A percentile compares a stretch with the other conserved stretches of the same genome.
phyloP scores from a whole-genome alignment of 2,329 filamentous ascomycete species.

The Cladosporium sp. region DNA sequence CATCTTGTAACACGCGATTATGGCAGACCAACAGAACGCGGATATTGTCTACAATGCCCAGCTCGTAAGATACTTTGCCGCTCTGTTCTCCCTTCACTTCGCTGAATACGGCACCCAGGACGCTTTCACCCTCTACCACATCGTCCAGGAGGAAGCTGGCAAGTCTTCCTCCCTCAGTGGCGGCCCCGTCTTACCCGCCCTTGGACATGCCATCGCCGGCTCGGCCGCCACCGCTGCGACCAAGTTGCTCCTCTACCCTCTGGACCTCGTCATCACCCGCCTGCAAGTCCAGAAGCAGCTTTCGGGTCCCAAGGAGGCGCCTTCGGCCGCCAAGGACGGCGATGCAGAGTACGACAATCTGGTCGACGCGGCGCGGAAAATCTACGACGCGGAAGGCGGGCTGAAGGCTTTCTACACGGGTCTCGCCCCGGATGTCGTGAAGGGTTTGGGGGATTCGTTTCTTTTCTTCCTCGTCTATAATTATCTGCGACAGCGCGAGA shows the following conservation, averaged over 20 bases:
- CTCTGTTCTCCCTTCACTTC: conserved; percentile 15
- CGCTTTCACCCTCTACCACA: conserved; percentile 27
- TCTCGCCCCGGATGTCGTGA: conserved; percentile 39
- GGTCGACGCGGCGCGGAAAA: conserved; percentile 65
- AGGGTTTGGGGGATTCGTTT: conserved; percentile 64
- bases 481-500: conserved; percentile 44
- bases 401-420: conserved; percentile 61
- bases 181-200: conserved; percentile 59
- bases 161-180: conserved; percentile 9
- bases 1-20: neutral
- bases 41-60: conserved; percentile 22
- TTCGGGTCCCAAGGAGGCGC: conserved; percentile 33
- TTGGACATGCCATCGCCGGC: conserved; percentile 79
- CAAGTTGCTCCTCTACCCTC: conserved; percentile 73
- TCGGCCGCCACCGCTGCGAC: conserved; percentile 74
- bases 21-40: conserved; percentile 4
- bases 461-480: conserved; percentile 83
- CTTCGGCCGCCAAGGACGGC: conserved; percentile 30
- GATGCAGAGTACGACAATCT: conserved; percentile 59
- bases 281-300: conserved; percentile 72
- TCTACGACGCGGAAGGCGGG: conserved; percentile 68
- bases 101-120: conserved; percentile 21
- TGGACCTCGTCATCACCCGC: conserved; percentile 76
- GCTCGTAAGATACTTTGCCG: conserved; percentile 22
- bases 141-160: conserved; percentile 20